Conservation (phyloP, 257 asterid genomes). For the Petrea volubilis region DNA sequence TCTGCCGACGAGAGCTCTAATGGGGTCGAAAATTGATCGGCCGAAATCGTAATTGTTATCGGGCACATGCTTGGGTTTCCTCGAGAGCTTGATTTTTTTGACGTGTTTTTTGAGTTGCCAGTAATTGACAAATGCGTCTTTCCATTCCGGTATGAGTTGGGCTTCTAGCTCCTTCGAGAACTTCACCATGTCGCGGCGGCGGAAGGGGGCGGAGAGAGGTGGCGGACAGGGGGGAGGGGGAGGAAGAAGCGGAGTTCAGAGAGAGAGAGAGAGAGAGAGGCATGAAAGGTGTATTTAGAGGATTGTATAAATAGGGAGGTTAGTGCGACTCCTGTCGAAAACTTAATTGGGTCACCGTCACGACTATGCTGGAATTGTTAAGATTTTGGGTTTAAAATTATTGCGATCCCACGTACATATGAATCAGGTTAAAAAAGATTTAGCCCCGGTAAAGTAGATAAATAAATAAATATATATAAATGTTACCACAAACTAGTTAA, state of each 20-base stretch:
- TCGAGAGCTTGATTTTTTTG: conserved; percentile 58
- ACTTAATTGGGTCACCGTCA: too few species aligned
- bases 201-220: neutral
- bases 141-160: conserved; percentile 89
- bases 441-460: too few species aligned
- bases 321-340: neutral
- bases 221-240: conserved; percentile 2
- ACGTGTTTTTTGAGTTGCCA: conserved; percentile 80
- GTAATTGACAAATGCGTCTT: conserved; percentile 78
- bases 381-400: too few species aligned
- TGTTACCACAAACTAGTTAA: too few species aligned
- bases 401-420: too few species aligned
- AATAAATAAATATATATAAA: too few species aligned
- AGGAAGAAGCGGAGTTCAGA: conserved; percentile 1
- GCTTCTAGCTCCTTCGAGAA: conserved; percentile 87
- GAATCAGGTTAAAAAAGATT: too few species aligned
- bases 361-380: too few species aligned
- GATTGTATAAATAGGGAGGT: conserved; percentile 38
- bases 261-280: conserved; percentile 20
- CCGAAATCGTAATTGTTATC: conserved; percentile 41
- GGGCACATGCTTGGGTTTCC: conserved; percentile 35
- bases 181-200: conserved; percentile 58
- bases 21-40: conserved; percentile 54
- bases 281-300: conserved; percentile 6
- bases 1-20: conserved; percentile 33